Base-by-base conservation (phyloP, 257 asterid genomes). In the Petrea volubilis region DNA sequence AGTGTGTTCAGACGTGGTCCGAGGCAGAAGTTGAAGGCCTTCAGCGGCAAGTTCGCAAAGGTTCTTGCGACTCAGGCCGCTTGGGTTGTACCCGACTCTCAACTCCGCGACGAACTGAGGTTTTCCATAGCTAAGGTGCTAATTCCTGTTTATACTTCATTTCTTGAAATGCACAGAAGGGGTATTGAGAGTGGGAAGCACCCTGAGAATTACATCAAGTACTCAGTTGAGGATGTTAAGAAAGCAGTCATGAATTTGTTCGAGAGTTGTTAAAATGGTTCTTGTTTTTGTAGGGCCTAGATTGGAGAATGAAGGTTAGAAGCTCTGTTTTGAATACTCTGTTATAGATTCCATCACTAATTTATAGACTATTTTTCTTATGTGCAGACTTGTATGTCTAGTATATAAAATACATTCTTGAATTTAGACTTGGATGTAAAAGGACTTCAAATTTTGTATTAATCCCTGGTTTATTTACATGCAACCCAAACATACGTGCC, bases 161-260 rank as follows among this genome's bases (percentile, higher is more conserved):
- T 93, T 77, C 93, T 93, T 31, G 97, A 95, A 59, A 84, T 95
- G 67, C 90, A 80, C 78, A 90, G 96, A 83, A 84, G 85, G 66
- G 96, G 90, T 70, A 88, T 93, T 14, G 98, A 93, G 85, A 90
- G 93, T 55, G 97, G 96, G 68, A 85, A 85, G 79, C 97, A 93
- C 77, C 97, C 97, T 0, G 98, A 93, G 83, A 90, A 90, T 71
- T 90, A 88, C 80, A 93, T 93, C 79, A 93, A 89, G 70, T 93
- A 87, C 78, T 81, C 97, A 0, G 97, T 82, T 18, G 97, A 93
- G 80, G 97, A 93, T 68, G 91, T 93, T 61, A 97, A 93, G 89
- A 78, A 74, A 59, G 84, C 95, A 5, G 86, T 93, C 63, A 69
- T 90, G 80, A 96, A 90, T 82, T 90, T 93, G 88, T 93, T 93